Evolutionary conservation across 306 rosid species (phyloP).

Genomic region (Cucumis sativus): Cucumber_9930_V3 NC_026660.2:25760001-25760500

Average conservation of each 20-base stretch:
- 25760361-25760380: slow-evolving; percentile 47
- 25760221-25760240: slow-evolving; percentile 43
- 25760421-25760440: slow-evolving; percentile 46
- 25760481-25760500: slow-evolving; percentile 29
- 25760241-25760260: slow-evolving; percentile 59
- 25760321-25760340: slow-evolving; percentile 50
- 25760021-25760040: slow-evolving; percentile 67
- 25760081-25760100: slow-evolving; percentile 25
- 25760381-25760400: slow-evolving; percentile 55
- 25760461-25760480: slow-evolving; percentile 37
- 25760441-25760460: slow-evolving; percentile 55
- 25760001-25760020: slow-evolving; percentile 45
- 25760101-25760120: slow-evolving; percentile 60
- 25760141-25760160: slow-evolving; percentile 72
- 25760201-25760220: slow-evolving; percentile 53
- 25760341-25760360: slow-evolving; percentile 54
- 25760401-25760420: slow-evolving; percentile 44
- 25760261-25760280: slow-evolving; percentile 88
- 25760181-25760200: slow-evolving; percentile 43
- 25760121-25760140: slow-evolving; percentile 66
- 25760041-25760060: slow-evolving; percentile 70
- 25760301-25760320: slow-evolving; percentile 33
- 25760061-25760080: slow-evolving; percentile 49
- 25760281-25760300: slow-evolving; percentile 44
- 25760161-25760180: slow-evolving; percentile 45